A percentile compares a stretch with the other conserved stretches of the same genome.
Evolutionary conservation across 2,329 filamentous ascomycete species (phyloP).

Genomic region (Arthrinium phaeospermum): DNA sequence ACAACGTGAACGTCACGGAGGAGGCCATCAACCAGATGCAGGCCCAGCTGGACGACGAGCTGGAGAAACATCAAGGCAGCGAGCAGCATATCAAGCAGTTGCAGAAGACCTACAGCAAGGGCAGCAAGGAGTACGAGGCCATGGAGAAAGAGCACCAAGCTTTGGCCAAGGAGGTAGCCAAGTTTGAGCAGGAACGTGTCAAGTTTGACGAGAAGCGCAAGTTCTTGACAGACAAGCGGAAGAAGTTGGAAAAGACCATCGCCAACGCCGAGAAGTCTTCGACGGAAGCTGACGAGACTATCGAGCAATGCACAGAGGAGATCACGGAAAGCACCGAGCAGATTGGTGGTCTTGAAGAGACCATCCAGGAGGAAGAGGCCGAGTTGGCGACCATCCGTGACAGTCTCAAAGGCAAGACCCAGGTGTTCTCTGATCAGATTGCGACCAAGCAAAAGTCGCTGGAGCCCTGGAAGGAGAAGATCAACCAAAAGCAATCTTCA

Average conservation of each 20-base stretch:
- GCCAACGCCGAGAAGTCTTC: slow-evolving; percentile 76
- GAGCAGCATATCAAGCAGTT: slow-evolving; percentile 90
- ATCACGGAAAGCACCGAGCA: slow-evolving; percentile 79
- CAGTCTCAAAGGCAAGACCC: slow-evolving; percentile 91
- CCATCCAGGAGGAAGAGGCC: slow-evolving; percentile 78
- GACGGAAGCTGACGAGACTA: slow-evolving; percentile 76
- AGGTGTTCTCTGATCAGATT: slow-evolving; percentile 92
- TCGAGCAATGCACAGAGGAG: slow-evolving; percentile 78
- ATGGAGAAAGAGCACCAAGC: slow-evolving; percentile 83
- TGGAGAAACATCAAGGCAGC: slow-evolving; percentile 89
- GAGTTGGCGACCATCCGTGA: slow-evolving; percentile 86
- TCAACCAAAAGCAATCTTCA: slow-evolving; percentile 92
- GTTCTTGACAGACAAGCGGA: slow-evolving; percentile 87
- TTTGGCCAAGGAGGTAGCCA: slow-evolving; percentile 84
- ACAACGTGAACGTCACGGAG: slow-evolving; percentile 86
- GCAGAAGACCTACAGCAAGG: slow-evolving; percentile 81
- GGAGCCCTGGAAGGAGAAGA: slow-evolving; percentile 96
- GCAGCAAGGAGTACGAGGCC: slow-evolving; percentile 80
- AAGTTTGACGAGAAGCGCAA: slow-evolving; percentile 99
- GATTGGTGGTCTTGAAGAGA: slow-evolving; percentile 75
- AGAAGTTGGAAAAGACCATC: slow-evolving; percentile 91
- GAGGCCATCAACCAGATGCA: slow-evolving; percentile 94
- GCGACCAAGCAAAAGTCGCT: slow-evolving; percentile 89
- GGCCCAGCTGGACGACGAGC: slow-evolving; percentile 80
- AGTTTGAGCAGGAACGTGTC: slow-evolving; percentile 94